phyloP scores from a whole-genome alignment of 495 filamentous ascomycete species.

The Corynascus novoguineensis region DNA sequence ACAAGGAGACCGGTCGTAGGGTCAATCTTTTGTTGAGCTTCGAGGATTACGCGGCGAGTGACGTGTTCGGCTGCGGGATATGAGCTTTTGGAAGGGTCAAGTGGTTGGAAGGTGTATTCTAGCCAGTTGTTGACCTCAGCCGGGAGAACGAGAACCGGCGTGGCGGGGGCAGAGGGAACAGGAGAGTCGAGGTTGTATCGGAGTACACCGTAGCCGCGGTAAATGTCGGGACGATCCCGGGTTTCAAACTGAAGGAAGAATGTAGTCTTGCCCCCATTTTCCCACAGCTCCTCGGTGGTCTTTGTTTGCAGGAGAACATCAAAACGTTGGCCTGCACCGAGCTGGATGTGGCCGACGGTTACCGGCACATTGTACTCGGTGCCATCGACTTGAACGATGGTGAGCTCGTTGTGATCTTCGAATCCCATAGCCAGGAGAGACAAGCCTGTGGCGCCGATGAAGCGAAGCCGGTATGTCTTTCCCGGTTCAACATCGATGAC shows the following conservation, averaged over 20 bases:
- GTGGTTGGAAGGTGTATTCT: constrained; percentile 50
- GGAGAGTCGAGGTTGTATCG: constrained; percentile 35
- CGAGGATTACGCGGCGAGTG: constrained; percentile 46
- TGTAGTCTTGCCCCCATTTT: constrained; percentile 37
- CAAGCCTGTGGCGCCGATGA: constrained; percentile 50
- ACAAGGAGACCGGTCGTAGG: constrained; percentile 14
- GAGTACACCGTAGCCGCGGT: constrained; percentile 49
- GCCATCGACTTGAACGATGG: constrained; percentile 54
- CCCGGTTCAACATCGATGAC: constrained; percentile 51
- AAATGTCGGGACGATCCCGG: constrained; percentile 39
- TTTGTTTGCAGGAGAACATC: constrained; percentile 48
- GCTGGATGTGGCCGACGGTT: constrained; percentile 45
- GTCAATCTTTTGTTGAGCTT: constrained; percentile 30
- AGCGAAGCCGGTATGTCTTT: constrained; percentile 54
- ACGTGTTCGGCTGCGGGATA: constrained; percentile 47
- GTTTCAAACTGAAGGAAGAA: constrained; percentile 54
- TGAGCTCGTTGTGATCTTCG: constrained; percentile 45
- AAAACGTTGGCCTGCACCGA: constrained; percentile 53
- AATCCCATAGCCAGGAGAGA: constrained; percentile 46
- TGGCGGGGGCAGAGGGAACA: constrained; percentile 19
- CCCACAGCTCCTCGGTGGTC: constrained; percentile 35
- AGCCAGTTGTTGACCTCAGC: constrained; percentile 41
- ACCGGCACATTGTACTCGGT: constrained; percentile 48
- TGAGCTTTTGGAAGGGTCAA: constrained; percentile 31
- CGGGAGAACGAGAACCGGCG: constrained; percentile 37